Conservation (phyloP, 352 stramenopile genomes). For the Phytophthora syringae region DNA sequence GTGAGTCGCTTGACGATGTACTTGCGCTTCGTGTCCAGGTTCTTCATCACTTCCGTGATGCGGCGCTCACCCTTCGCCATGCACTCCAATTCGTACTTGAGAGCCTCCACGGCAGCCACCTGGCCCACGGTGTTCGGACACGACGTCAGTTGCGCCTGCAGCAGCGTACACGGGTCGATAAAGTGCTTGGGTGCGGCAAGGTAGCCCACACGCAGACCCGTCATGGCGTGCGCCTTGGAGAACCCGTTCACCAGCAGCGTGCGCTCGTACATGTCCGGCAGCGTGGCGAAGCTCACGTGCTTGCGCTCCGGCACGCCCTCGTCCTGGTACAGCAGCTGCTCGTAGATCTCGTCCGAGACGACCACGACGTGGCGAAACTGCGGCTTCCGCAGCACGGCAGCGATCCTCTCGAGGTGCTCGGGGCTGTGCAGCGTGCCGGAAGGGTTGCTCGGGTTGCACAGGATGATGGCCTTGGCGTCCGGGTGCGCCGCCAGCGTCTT, state of each 20-base stretch:
- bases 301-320: conserved; percentile 55
- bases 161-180: conserved; percentile 87
- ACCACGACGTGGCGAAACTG: conserved; percentile 84
- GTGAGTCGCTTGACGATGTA: conserved; percentile 88
- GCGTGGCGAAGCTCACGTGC: conserved; percentile 75
- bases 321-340: conserved; percentile 93
- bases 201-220: conserved; percentile 95
- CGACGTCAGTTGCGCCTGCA: conserved; percentile 96
- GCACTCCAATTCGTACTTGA: conserved; percentile 85
- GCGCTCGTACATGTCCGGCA: conserved; percentile 88
- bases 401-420: conserved; percentile 59
- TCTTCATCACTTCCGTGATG: conserved; percentile 56
- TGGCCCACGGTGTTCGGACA: conserved; percentile 94
- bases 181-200: conserved; percentile 83
- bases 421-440: conserved; percentile 85
- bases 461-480: conserved; percentile 90
- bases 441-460: conserved; percentile 98
- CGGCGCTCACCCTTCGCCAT: conserved; percentile 52
- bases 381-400: conserved; percentile 60
- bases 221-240: conserved; percentile 97
- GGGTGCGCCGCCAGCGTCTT: conserved; percentile 71
- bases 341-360: conserved; percentile 97
- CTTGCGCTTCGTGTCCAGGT: conserved; percentile 90
- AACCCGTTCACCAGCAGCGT: conserved; percentile 97
- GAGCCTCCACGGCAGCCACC: conserved; percentile 89